Base-by-base conservation (phyloP, 208 protist species). In the Tritrichomonas foetus region DNA sequence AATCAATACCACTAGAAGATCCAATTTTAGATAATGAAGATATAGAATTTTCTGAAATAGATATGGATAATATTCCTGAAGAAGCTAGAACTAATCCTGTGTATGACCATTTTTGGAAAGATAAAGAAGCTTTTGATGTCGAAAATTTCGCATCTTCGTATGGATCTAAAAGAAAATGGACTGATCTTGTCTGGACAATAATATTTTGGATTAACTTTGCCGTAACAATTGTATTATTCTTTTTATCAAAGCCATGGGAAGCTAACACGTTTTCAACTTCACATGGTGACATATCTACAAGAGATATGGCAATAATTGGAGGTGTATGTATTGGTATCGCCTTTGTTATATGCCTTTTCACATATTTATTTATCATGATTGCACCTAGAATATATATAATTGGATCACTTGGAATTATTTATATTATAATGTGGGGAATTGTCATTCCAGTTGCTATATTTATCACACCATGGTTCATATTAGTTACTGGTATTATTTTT, bases 121-220 rank as follows among this genome's bases (percentile, higher is more conserved):
- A 44, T 11, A 41, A 44, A 89, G 8, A 14, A n/a, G 44, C 78
- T 20, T 89, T 89, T 36, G 47, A 20, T 41, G 78, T 44, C 33
- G 78, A 53, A 39, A 89, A 89, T 8, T 89, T 89, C n/a, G 78
- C 78, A 27, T 33, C 33, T 22, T 14, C 53, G 47, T 89, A 47
- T 27, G 78, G 44, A 8, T 13, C 39, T 16, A 89, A 89, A 47
- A 89, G 78, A 30, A 89, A 89, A 50, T 89, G 78, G 78, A 50
- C 16, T 22, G 16, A 89, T n/a, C n/a, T 89, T 5, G 20, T 61
- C 22, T 89, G 44, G 22, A n/a, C 78, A 39, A 39, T 89, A 20
- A 39, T 89, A 16, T 89, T 57, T 30, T 89, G 44, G 25, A 57
- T 89, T 30, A 89, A 89, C 57, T 89, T 89, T 16, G 57, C 57